Evolutionary conservation across 495 filamentous ascomycete genomes (phyloP).

Genomic region (Recurvomyces mirabilis): DNA sequence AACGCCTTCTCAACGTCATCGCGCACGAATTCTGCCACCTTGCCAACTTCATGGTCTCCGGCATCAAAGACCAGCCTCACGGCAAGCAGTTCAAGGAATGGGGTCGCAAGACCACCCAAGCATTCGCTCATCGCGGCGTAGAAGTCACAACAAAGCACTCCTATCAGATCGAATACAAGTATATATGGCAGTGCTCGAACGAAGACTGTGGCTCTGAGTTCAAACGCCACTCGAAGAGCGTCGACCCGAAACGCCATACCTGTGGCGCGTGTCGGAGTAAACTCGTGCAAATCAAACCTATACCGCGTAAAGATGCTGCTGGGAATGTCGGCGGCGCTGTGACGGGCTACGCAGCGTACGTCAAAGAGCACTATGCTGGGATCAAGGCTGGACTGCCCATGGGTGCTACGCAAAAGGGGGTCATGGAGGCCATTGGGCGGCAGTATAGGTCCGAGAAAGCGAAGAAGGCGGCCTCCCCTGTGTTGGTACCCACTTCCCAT

Average conservation of each 20-base stretch:
- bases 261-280: conserved; percentile 61
- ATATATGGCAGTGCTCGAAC: conserved; percentile 65
- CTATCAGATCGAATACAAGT: conserved; percentile 85
- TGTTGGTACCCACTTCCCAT: neutral
- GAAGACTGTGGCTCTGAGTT: conserved; percentile 49
- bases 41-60: conserved; percentile 70
- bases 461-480: neutral
- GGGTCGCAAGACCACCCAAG: conserved; percentile 41
- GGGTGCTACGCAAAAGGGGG: conserved; percentile 31
- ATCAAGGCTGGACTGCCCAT: conserved; percentile 41
- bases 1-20: conserved; percentile 71
- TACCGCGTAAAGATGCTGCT: conserved; percentile 42
- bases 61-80: conserved; percentile 59
- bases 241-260: conserved; percentile 50
- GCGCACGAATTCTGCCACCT: conserved; percentile 96
- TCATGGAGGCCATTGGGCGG: conserved; percentile 49
- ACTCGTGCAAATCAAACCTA: conserved; percentile 70
- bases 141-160: conserved; percentile 74
- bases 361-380: conserved; percentile 50
- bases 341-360: conserved; percentile 52
- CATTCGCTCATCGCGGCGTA: conserved; percentile 43
- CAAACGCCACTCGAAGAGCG: conserved; percentile 72
- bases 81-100: conserved; percentile 74
- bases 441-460: conserved; percentile 38
- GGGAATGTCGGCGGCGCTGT: conserved; percentile 10